Conservation (phyloP, 2,329 filamentous ascomycete species). For the Didymellaceae sp. region DNA sequence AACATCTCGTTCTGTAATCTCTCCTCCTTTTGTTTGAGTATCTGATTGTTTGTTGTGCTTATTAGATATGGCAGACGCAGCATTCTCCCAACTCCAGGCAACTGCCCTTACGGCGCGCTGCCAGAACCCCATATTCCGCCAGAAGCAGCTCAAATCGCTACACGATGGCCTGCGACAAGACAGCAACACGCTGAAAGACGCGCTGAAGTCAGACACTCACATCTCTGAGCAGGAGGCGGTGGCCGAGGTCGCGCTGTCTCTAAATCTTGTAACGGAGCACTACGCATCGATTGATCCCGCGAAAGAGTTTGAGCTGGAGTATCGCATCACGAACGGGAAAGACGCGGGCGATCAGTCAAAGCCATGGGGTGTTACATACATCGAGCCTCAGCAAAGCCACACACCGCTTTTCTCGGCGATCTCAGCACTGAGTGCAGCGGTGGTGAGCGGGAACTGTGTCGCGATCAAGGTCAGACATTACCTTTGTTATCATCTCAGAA, state of each 20-base stretch:
- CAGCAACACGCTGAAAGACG: slow-evolving; percentile 46
- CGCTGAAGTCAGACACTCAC: slow-evolving; percentile 51
- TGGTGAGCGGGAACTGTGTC: slow-evolving; percentile 61
- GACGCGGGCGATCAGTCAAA: slow-evolving; percentile 45
- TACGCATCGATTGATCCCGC: slow-evolving; percentile 51
- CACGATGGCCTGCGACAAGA: slow-evolving; percentile 50
- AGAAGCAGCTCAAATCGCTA: slow-evolving; percentile 55
- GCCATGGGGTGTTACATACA: slow-evolving; percentile 55
- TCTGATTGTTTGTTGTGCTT: not conserved
- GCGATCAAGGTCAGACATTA: slow-evolving; percentile 54
- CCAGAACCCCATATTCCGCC: slow-evolving; percentile 55
- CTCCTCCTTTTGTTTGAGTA: not conserved
- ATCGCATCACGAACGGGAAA: slow-evolving; percentile 50
- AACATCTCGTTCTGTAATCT: not conserved
- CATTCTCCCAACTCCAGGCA: slow-evolving; percentile 44
- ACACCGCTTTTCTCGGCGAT: slow-evolving; percentile 54
- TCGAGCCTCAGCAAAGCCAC: slow-evolving; percentile 55
- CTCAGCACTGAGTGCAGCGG: slow-evolving; percentile 51
- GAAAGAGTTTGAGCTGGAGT: slow-evolving; percentile 51
- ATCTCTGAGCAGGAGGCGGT: slow-evolving; percentile 48
- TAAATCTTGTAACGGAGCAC: slow-evolving; percentile 50
- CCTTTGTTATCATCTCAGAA: not conserved
- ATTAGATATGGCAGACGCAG: slow-evolving; percentile 29
- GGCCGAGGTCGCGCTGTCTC: slow-evolving; percentile 51
- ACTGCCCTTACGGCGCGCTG: slow-evolving; percentile 55